phyloP scores from a whole-genome alignment of 768 basidiomycete genomes.

The Auricularia auricula-judae region DNA sequence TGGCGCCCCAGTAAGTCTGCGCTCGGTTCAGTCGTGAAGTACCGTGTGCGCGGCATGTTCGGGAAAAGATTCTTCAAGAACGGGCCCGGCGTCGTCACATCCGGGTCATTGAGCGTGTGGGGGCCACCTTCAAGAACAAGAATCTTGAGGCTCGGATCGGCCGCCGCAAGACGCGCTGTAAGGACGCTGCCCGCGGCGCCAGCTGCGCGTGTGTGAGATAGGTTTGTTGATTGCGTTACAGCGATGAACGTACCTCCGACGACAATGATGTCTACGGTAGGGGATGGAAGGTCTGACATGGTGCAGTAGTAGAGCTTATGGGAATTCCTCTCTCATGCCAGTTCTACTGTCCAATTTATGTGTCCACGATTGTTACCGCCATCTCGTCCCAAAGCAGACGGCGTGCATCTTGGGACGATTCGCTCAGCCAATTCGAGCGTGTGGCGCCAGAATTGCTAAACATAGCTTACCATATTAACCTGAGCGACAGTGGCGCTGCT shows the following conservation, averaged over 20 bases:
- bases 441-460: no score
- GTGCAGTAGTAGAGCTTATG: background rate
- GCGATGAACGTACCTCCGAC: slow-evolving; percentile 36
- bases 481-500: no score
- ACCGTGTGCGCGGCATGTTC: slow-evolving; percentile 31
- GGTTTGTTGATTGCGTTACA: background rate
- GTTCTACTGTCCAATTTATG: background rate
- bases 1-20: slow-evolving; percentile 35
- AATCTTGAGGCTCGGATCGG: slow-evolving; percentile 44
- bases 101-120: slow-evolving; percentile 32
- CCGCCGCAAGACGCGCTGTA: slow-evolving; percentile 44
- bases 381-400: no score
- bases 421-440: no score
- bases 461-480: no score
- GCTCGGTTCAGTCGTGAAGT: slow-evolving; percentile 29
- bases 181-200: slow-evolving; percentile 47
- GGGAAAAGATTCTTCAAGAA: slow-evolving; percentile 32
- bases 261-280: slow-evolving; percentile 39
- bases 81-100: slow-evolving; percentile 44
- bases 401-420: no score
- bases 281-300: background rate
- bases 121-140: slow-evolving; percentile 51
- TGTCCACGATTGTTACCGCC: background rate
- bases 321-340: background rate
- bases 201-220: slow-evolving; percentile 12